phyloP scores from a whole-genome alignment of 176 grass and related monocot genomes.

The Thinopyrum elongatum region DNA sequence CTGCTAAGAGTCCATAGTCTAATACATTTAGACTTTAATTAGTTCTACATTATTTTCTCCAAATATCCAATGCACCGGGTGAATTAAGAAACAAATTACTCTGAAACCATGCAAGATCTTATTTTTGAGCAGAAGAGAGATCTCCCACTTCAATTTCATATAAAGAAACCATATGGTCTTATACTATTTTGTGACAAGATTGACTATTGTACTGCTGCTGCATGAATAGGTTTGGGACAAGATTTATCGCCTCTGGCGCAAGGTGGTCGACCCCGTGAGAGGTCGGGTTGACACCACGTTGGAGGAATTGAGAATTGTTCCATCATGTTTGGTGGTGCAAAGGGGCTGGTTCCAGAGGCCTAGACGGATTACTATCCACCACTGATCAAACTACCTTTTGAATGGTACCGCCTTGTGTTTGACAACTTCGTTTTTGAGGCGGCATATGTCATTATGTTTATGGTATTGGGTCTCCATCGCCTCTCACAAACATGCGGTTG shows the following conservation, averaged over 20 bases:
- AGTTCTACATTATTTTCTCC: neutral
- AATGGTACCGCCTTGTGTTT: too few species aligned
- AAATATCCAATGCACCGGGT: neutral
- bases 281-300: neutral
- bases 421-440: too few species aligned
- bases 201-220: neutral
- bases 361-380: too few species aligned
- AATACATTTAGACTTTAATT: neutral
- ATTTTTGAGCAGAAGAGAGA: too few species aligned
- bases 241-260: neutral
- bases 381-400: too few species aligned
- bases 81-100: neutral
- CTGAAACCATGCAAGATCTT: neutral
- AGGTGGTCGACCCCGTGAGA: too few species aligned
- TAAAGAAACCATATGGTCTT: too few species aligned
- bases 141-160: too few species aligned
- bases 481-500: too few species aligned
- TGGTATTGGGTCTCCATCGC: too few species aligned
- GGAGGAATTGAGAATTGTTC: neutral
- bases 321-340: neutral
- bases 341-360: neutral
- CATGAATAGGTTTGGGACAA: neutral
- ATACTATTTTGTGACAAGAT: neutral
- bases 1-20: neutral
- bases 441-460: too few species aligned